Evolutionary conservation across 768 basidiomycete species (phyloP).

Genomic region (Rhizopogon rudus): DNA sequence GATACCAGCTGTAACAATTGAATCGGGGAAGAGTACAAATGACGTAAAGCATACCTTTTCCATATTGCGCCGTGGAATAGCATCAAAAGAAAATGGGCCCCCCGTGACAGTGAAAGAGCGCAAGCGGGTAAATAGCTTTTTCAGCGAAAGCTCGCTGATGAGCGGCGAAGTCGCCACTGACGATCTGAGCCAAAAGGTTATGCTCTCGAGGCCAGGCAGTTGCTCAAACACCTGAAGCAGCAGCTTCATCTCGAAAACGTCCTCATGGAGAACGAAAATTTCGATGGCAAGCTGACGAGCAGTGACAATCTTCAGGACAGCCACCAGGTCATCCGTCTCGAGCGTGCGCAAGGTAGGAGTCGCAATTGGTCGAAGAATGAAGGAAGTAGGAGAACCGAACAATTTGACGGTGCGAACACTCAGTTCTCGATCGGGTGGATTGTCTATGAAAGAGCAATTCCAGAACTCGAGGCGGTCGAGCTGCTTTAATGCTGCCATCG

Average conservation of each 20-base stretch:
- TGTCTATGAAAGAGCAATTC: not conserved
- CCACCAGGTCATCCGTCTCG: not conserved
- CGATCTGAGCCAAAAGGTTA: not conserved
- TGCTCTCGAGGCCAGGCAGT: not conserved
- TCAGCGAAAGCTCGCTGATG: not conserved
- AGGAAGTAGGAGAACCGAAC: too few species aligned
- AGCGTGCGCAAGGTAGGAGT: not conserved
- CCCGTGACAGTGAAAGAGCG: not conserved
- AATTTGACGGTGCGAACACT: not conserved
- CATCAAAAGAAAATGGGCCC: too few species aligned
- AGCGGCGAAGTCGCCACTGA: not conserved
- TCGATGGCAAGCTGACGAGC: not conserved
- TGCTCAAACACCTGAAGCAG: not conserved
- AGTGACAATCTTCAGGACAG: not conserved
- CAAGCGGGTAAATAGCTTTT: not conserved
- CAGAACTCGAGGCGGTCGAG: slow-evolving; percentile 17
- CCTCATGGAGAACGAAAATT: not conserved
- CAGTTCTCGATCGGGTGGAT: not conserved
- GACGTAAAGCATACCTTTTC: not conserved
- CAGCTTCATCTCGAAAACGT: not conserved
- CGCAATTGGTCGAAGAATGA: not conserved
- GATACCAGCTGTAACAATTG: not conserved
- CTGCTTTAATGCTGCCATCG: slow-evolving; percentile 4
- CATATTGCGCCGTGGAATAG: too few species aligned
- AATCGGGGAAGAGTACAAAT: not conserved